These are phyloP conservation scores for Fusarium kyushuense DNA, from an alignment of 2,329 filamentous ascomycete genomes.

Conservation along the genomic window DNA sequence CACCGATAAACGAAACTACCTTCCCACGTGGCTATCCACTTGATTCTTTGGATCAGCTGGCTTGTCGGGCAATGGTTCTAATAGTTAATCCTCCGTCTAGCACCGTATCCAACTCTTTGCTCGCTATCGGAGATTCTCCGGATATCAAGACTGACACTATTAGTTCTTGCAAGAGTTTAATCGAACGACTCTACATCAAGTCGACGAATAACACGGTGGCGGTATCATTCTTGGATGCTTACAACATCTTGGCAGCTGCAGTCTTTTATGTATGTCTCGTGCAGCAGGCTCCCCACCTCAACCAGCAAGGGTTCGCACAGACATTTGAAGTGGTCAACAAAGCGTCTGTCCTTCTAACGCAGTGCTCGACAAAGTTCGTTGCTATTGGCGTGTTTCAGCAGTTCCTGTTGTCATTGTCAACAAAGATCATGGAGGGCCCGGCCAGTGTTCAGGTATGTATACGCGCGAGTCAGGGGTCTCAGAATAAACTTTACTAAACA, in stretches of 20 bases:
- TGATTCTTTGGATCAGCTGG: constrained; percentile 11
- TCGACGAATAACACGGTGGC: neutral
- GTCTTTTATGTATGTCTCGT: neutral
- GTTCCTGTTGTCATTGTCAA: constrained; percentile 10
- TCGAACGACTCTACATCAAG: constrained; percentile 10
- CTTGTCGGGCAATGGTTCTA: constrained; percentile 9
- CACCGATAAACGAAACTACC: accelerated
- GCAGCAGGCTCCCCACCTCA: neutral
- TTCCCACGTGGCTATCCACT: neutral
- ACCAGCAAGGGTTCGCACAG: constrained; percentile 12
- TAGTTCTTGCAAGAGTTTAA: constrained; percentile 14
- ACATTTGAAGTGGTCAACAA: constrained; percentile 30
- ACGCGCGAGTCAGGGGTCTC: accelerated
- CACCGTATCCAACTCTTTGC: neutral
- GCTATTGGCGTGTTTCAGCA: constrained; percentile 19
- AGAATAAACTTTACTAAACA: neutral
- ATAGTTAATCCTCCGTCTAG: neutral
- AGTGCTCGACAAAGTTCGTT: constrained; percentile 21
- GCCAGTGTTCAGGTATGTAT: neutral
- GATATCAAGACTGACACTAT: constrained; percentile 10
- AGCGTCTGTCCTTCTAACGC: constrained; percentile 15
- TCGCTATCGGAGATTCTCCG: neutral
- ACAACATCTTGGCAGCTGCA: constrained; percentile 22
- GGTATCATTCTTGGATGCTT: constrained; percentile 29
- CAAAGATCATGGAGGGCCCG: constrained; percentile 17